Conservation (phyloP, 768 basidiomycete species). For the Tylopilus cervinicoccineus region DNA sequence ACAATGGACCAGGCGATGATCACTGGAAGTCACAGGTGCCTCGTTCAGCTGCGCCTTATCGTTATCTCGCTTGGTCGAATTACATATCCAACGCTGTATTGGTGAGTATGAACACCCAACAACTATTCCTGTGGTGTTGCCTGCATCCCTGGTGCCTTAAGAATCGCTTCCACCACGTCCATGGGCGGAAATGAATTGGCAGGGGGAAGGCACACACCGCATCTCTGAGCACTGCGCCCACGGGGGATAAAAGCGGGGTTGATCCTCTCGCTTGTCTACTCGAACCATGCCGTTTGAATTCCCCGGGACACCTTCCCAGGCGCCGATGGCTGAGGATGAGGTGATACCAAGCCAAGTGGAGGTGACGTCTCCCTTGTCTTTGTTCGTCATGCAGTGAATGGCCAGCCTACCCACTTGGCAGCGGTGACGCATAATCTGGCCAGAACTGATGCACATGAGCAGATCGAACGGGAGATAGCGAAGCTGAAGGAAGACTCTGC, state of each 20-base stretch:
- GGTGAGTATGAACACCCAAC: background rate
- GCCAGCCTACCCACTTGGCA: no score
- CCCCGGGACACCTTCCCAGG: background rate
- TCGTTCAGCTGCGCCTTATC: background rate
- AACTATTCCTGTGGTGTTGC: background rate
- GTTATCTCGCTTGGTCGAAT: background rate
- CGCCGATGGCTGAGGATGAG: background rate
- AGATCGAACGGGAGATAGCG: slow-evolving; percentile 23
- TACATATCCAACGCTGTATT: no score
- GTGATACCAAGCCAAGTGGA: slow-evolving; percentile 9
- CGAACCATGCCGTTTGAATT: slow-evolving; percentile 3
- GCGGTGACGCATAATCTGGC: background rate
- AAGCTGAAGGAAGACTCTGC: slow-evolving; percentile 21
- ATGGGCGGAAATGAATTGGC: background rate
- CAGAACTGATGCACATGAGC: background rate
- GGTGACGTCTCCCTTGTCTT: slow-evolving; percentile 2
- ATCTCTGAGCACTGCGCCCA: background rate
- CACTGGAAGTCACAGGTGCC: background rate
- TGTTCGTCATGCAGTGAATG: no score
- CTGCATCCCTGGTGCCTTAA: background rate
- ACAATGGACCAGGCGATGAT: background rate
- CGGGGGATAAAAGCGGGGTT: slow-evolving; percentile 6
- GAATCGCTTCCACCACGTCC: background rate
- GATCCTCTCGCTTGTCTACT: background rate
- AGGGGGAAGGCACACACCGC: background rate